Conservation (phyloP, 768 basidiomycete genomes). For the Boletus fagicola region DNA sequence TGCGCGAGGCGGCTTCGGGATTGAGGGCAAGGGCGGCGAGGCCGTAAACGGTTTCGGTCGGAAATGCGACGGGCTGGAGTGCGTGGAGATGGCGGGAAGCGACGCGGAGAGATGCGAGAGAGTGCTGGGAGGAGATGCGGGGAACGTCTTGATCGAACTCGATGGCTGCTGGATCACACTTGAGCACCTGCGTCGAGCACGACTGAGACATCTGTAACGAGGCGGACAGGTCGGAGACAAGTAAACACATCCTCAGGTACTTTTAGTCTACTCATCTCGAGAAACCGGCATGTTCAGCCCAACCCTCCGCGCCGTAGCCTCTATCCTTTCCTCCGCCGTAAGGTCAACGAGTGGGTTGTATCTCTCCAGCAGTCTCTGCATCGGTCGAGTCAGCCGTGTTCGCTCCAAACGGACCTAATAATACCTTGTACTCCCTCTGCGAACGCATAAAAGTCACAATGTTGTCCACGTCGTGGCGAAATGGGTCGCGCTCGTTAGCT, state of each 20-base stretch:
- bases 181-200: conserved; percentile 42
- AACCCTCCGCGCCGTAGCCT: conserved; percentile 83
- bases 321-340: conserved; percentile 74
- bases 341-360: conserved; percentile 87
- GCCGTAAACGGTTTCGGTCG: conserved; percentile 98
- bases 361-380: conserved; percentile 71
- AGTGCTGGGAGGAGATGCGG: conserved; percentile 47
- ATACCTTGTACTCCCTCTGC: conserved; percentile 74
- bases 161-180: conserved; percentile 64
- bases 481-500: conserved; percentile 19
- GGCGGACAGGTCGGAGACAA: neutral
- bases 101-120: conserved; percentile 49
- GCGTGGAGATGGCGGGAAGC: conserved; percentile 54
- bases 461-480: conserved; percentile 55
- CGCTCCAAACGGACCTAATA: neutral
- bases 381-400: neutral
- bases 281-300: conserved; percentile 79
- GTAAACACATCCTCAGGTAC: conserved; percentile 3
- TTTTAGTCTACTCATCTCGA: conserved; percentile 14
- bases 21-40: conserved; percentile 85
- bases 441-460: conserved; percentile 66
- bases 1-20: conserved; percentile 58
- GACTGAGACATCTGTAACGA: neutral
- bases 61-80: conserved; percentile 74
- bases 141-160: conserved; percentile 50